These are phyloP conservation scores for Cercospora sesami DNA, from an alignment of 2,329 filamentous ascomycete genomes.

Conservation along the genomic window DNA sequence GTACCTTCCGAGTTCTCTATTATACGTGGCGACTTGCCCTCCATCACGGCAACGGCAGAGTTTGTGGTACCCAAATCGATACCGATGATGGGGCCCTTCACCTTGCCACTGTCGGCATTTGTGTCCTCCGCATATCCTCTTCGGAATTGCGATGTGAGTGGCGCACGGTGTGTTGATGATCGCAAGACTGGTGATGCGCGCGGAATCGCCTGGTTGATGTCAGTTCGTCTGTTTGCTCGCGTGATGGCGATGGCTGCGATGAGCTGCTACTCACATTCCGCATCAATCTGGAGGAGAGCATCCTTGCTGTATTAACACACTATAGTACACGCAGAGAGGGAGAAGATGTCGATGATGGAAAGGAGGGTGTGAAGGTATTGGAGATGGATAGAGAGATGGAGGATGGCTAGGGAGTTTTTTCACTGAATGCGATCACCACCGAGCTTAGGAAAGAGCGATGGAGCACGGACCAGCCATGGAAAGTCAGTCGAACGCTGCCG, in stretches of 20 bases:
- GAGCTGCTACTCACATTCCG: constrained; percentile 37
- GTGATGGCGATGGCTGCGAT: constrained; percentile 27
- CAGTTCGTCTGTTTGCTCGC: constrained; percentile 31
- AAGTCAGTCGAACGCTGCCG: neutral
- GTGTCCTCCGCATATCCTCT: constrained; percentile 61
- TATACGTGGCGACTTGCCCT: constrained; percentile 91
- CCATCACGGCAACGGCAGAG: constrained; percentile 96
- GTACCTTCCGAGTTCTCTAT: constrained; percentile 96
- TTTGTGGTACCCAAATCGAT: constrained; percentile 98
- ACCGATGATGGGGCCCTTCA: constrained; percentile 94
- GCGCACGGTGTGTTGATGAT: constrained; percentile 56
- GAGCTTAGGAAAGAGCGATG: neutral
- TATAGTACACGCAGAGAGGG: constrained; percentile 27
- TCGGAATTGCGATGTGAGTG: constrained; percentile 71
- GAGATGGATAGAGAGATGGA: constrained; percentile 12
- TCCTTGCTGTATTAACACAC: constrained; percentile 32
- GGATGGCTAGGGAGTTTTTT: neutral
- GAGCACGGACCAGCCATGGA: neutral
- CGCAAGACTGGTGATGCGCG: constrained; percentile 40
- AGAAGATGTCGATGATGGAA: constrained; percentile 13
- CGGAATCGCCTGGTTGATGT: constrained; percentile 35
- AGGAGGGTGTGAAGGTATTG: constrained; percentile 11
- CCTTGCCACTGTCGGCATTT: constrained; percentile 67
- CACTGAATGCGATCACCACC: constrained; percentile 11
- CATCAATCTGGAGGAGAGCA: constrained; percentile 41